A percentile compares a stretch with the other conserved stretches of the same genome.
phyloP scores from a whole-genome alignment of 1,284 basidiomycete species.

The Trichosporon inkin region DNA sequence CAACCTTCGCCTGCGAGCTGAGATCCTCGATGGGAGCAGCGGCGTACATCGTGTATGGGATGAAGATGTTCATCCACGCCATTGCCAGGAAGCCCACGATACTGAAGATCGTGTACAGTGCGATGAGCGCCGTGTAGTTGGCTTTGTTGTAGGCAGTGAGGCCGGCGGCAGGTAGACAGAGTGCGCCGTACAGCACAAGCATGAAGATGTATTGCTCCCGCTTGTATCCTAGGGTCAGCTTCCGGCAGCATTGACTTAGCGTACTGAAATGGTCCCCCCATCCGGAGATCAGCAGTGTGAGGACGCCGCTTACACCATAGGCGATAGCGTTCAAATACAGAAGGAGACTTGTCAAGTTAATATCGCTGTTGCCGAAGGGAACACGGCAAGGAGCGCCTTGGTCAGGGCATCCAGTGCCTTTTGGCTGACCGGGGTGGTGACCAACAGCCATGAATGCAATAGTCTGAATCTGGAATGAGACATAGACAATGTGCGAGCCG shows the following conservation, averaged over 20 bases:
- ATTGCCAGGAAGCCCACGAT: slow-evolving; percentile 12
- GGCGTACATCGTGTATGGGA: slow-evolving; percentile 13
- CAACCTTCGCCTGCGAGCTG: not conserved
- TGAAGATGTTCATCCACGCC: slow-evolving; percentile 18
- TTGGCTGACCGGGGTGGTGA: slow-evolving; percentile 9
- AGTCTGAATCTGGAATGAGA: slow-evolving; percentile 15
- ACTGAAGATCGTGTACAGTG: slow-evolving; percentile 13
- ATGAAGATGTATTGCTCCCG: slow-evolving; percentile 16
- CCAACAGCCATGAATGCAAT: slow-evolving; percentile 10
- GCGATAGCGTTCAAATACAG: slow-evolving; percentile 16
- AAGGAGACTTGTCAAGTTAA: slow-evolving; percentile 16
- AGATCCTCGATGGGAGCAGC: slow-evolving; percentile 10
- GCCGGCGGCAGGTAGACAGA: slow-evolving; percentile 14
- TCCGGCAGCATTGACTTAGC: not conserved
- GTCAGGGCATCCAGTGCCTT: slow-evolving; percentile 4
- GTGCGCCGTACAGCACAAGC: slow-evolving; percentile 10
- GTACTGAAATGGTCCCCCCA: slow-evolving; percentile 16
- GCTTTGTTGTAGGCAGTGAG: slow-evolving; percentile 12
- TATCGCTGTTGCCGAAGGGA: slow-evolving; percentile 6
- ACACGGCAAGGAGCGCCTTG: slow-evolving; percentile 7
- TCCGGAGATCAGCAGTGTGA: slow-evolving; percentile 13
- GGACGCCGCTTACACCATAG: slow-evolving; percentile 11
- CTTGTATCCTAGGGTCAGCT: slow-evolving; percentile 7
- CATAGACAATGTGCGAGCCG: slow-evolving; percentile 7
- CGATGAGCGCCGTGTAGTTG: slow-evolving; percentile 10